Percentiles rank a stretch among this genome's conserved stretches.
These are phyloP conservation scores for Biscogniauxia mediterranea DNA, from an alignment of 2,329 filamentous ascomycete species.

Conservation along the genomic window DNA sequence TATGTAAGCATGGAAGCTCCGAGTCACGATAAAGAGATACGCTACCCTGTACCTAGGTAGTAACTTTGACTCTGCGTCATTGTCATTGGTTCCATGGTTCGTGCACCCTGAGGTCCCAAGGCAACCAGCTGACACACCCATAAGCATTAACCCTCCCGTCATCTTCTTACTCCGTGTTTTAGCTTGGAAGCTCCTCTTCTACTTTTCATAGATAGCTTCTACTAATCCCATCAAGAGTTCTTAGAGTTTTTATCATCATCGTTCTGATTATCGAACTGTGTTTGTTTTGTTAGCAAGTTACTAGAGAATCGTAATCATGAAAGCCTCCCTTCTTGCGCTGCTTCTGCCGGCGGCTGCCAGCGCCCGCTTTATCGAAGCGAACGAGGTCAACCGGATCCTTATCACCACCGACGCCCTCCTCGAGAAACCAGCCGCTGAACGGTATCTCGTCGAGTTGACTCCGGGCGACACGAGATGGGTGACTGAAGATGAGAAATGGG, in stretches of 20 bases:
- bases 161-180: background rate
- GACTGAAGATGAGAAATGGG: conserved; percentile 94
- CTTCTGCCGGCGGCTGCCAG: conserved; percentile 51
- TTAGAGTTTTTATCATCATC: background rate
- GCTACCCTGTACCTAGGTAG: too few relatives aligned
- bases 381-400: conserved; percentile 50
- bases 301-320: conserved; percentile 25
- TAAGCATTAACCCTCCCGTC: background rate
- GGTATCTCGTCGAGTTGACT: conserved; percentile 78
- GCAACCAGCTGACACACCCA: background rate
- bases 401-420: conserved; percentile 42
- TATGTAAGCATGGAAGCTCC: too few relatives aligned
- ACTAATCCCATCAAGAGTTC: background rate
- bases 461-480: conserved; percentile 83
- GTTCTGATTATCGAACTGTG: background rate
- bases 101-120: background rate
- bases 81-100: background rate
- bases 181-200: background rate
- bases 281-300: background rate
- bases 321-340: conserved; percentile 52
- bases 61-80: background rate
- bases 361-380: conserved; percentile 55
- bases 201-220: background rate
- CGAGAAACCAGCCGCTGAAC: conserved; percentile 41
- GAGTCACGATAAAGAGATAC: too few relatives aligned